A percentile compares a stretch with the other conserved stretches of the same genome.
These are phyloP conservation scores for Trametes cingulata DNA, from an alignment of 768 basidiomycete genomes.

Conservation along the genomic window DNA sequence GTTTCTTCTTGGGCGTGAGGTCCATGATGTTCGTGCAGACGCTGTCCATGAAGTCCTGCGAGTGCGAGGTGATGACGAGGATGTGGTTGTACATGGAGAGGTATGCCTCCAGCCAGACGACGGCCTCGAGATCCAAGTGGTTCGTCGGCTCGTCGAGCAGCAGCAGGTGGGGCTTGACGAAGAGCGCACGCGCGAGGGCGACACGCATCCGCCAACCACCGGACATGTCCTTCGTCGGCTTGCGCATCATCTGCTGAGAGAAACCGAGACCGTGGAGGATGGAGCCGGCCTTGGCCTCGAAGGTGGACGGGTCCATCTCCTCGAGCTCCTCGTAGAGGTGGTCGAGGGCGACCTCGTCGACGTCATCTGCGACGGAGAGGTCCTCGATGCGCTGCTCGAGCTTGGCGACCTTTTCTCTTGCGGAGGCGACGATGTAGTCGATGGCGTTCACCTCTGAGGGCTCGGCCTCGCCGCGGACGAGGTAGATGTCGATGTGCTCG, in stretches of 20 bases:
- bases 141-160: slow-evolving; percentile 93
- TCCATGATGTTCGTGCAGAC: slow-evolving; percentile 99
- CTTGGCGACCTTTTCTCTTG: slow-evolving; percentile 88
- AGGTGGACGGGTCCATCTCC: slow-evolving; percentile 93
- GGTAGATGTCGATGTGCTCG: slow-evolving; percentile 94
- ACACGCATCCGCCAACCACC: slow-evolving; percentile 99
- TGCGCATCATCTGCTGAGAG: slow-evolving; percentile 86
- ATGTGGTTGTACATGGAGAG: slow-evolving; percentile 98
- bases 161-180: slow-evolving; percentile 94
- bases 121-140: slow-evolving; percentile 94
- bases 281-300: slow-evolving; percentile 93
- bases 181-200: slow-evolving; percentile 91
- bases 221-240: slow-evolving; percentile 97
- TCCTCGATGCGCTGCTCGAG: slow-evolving; percentile 95
- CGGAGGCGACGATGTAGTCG: slow-evolving; percentile 94
- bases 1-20: slow-evolving; percentile 86
- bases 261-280: slow-evolving; percentile 99
- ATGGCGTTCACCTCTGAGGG: slow-evolving; percentile 95
- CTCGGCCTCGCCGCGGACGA: slow-evolving; percentile 94
- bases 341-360: slow-evolving; percentile 88
- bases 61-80: slow-evolving; percentile 95
- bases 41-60: slow-evolving; percentile 99
- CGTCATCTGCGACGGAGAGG: slow-evolving; percentile 82
- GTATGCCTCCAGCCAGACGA: slow-evolving; percentile 99
- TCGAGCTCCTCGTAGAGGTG: slow-evolving; percentile 93